Conservation (phyloP, 129 eudicot genomes). For the Dittrichia graveolens region DNA sequence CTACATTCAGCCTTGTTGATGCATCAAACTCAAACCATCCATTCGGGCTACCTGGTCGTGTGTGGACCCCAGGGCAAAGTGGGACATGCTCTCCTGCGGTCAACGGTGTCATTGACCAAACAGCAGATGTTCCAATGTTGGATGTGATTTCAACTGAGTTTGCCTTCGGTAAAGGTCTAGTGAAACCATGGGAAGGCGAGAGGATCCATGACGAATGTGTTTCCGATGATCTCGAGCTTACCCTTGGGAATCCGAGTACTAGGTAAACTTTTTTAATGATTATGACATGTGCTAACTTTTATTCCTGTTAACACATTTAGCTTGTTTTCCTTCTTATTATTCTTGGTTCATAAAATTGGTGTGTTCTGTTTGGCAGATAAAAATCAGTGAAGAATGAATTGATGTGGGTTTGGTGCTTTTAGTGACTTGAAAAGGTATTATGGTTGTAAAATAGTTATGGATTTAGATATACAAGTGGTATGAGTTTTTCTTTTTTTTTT, state of each 20-base stretch:
- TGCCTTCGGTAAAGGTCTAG: conserved; percentile 76
- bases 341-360: neutral
- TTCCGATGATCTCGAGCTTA: conserved; percentile 90
- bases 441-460: conserved; percentile 7
- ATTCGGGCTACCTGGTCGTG: conserved; percentile 56
- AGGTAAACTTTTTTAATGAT: conserved; percentile 38
- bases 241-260: conserved; percentile 84
- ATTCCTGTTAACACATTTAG: too few relatives aligned
- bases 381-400: conserved; percentile 2
- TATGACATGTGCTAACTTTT: too few relatives aligned
- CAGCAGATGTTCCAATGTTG: conserved; percentile 81
- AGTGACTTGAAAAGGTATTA: conserved; percentile 17
- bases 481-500: neutral
- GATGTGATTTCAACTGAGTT: conserved; percentile 79
- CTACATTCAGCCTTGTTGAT: conserved; percentile 80
- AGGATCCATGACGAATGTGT: conserved; percentile 89
- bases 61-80: conserved; percentile 97
- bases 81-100: conserved; percentile 92
- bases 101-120: conserved; percentile 56
- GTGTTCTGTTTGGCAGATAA: conserved; percentile 3
- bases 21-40: conserved; percentile 45
- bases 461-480: conserved; percentile 17
- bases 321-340: too few relatives aligned
- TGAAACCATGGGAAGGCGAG: conserved; percentile 97
- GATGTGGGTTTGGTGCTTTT: conserved; percentile 17